Percentiles rank a stretch among this genome's conserved stretches.
phyloP scores from a whole-genome alignment of 176 grass and related monocot genomes.

The Musa itinerans region DNA sequence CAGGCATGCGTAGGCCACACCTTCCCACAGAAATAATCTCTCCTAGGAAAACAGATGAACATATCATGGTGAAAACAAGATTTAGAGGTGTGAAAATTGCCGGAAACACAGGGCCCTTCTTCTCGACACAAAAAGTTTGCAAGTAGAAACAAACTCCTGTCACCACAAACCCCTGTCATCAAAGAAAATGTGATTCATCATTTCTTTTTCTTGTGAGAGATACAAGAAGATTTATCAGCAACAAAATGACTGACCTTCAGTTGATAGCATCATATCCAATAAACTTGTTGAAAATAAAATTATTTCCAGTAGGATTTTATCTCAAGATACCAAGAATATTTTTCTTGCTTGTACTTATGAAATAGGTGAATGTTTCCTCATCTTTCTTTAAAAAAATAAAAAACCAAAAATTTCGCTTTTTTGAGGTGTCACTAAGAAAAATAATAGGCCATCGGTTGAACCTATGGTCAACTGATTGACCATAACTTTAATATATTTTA shows the following conservation, averaged over 20 bases:
- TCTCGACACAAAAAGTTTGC: conserved; percentile 64
- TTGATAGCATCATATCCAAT: not conserved
- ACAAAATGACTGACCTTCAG: not conserved
- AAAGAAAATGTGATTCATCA: not conserved
- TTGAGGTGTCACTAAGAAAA: too few species aligned
- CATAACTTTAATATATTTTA: too few species aligned
- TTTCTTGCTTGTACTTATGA: too few species aligned
- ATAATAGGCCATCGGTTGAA: too few species aligned
- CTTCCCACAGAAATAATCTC: conserved; percentile 53
- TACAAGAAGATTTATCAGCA: not conserved
- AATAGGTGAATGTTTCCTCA: too few species aligned
- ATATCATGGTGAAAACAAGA: conserved; percentile 51
- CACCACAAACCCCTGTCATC: conserved; percentile 30
- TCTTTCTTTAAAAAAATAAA: too few species aligned
- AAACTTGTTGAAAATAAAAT: too few species aligned
- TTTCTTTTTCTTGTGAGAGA: not conserved
- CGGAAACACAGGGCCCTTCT: conserved; percentile 58
- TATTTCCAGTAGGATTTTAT: too few species aligned
- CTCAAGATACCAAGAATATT: too few species aligned
- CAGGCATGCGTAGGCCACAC: conserved; percentile 3
- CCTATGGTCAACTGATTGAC: too few species aligned
- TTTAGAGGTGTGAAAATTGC: conserved; percentile 52
- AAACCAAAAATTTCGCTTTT: too few species aligned
- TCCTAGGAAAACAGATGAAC: conserved; percentile 47
- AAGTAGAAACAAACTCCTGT: conserved; percentile 49